Evolutionary conservation across 371 early-diverging fungal species (phyloP).

Genomic region (Rhizopus delemar): DNA sequence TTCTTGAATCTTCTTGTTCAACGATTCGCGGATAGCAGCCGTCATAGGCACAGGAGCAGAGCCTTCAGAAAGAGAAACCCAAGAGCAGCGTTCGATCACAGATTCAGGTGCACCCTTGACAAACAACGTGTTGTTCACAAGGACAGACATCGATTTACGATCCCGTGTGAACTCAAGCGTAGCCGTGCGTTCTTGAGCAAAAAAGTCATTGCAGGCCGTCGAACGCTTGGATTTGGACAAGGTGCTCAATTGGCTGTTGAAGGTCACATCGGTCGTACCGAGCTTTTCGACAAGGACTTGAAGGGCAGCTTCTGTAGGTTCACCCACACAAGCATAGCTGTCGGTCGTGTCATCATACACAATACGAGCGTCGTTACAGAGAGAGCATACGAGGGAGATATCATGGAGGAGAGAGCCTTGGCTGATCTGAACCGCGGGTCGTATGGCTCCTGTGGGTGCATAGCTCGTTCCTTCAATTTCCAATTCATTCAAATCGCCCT

Average conservation of each 20-base stretch:
- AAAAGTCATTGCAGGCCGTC: constrained; percentile 63
- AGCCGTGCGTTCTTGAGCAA: constrained; percentile 59
- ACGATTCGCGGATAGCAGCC: constrained; percentile 56
- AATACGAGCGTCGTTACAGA: constrained; percentile 91
- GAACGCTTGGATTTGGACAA: constrained; percentile 61
- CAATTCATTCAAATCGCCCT: constrained; percentile 64
- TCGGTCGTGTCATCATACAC: constrained; percentile 70
- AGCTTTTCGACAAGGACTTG: constrained; percentile 92
- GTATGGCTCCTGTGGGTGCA: constrained; percentile 78
- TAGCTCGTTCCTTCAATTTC: constrained; percentile 82
- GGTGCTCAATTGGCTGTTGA: constrained; percentile 60
- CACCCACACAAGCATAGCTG: constrained; percentile 78
- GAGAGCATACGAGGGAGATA: constrained; percentile 77
- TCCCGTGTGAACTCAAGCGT: constrained; percentile 94
- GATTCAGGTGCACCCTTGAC: constrained; percentile 97
- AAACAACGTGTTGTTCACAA: constrained; percentile 53
- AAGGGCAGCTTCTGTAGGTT: constrained; percentile 99
- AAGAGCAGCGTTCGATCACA: constrained; percentile 85
- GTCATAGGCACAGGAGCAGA: constrained; percentile 71
- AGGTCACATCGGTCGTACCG: constrained; percentile 66
- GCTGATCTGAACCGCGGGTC: constrained; percentile 53
- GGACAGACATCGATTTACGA: constrained; percentile 95
- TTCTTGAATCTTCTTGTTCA: constrained; percentile 70
- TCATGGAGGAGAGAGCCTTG: constrained; percentile 48
- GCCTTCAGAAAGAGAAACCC: constrained; percentile 52